Percentiles rank a stretch among this genome's conserved stretches.
Evolutionary conservation across 257 asterid species (phyloP).

Genomic region (Nicotiana sylvestris): DNA sequence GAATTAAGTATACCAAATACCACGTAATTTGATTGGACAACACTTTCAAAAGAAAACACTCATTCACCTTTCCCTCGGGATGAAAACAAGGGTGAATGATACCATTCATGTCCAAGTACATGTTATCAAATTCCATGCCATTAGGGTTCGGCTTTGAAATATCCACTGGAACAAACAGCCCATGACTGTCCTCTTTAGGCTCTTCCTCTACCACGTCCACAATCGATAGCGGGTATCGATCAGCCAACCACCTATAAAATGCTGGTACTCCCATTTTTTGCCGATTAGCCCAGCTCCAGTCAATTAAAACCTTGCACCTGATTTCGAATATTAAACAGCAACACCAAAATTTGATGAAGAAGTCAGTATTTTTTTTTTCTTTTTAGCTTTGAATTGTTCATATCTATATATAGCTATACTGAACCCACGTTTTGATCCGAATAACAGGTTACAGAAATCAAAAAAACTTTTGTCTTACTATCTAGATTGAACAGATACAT

Average conservation of each 20-base stretch:
- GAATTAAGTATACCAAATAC: neutral
- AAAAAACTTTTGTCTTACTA: neutral
- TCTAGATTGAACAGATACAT: neutral
- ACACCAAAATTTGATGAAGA: neutral
- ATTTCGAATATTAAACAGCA: neutral
- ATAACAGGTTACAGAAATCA: conserved; percentile 1
- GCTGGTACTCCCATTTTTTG: conserved; percentile 88
- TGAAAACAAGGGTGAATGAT: conserved; percentile 97
- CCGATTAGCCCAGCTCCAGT: neutral
- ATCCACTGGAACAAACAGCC: conserved; percentile 38
- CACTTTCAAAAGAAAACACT: neutral
- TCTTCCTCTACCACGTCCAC: conserved; percentile 83
- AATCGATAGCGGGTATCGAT: conserved; percentile 80
- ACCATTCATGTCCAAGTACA: conserved; percentile 93
- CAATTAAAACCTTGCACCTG: conserved; percentile 1
- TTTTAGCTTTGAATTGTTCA: neutral
- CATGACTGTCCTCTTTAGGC: conserved; percentile 34
- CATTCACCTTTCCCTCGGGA: conserved; percentile 79
- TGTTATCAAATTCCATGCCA: conserved; percentile 81
- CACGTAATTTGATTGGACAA: neutral
- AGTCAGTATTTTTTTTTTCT: neutral
- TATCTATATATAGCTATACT: neutral
- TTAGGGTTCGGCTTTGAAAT: conserved; percentile 80
- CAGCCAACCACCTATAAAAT: conserved; percentile 92
- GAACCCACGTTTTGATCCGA: neutral